Conservation (phyloP, 768 basidiomycete genomes). For the Leccinum fibrillosum region DNA sequence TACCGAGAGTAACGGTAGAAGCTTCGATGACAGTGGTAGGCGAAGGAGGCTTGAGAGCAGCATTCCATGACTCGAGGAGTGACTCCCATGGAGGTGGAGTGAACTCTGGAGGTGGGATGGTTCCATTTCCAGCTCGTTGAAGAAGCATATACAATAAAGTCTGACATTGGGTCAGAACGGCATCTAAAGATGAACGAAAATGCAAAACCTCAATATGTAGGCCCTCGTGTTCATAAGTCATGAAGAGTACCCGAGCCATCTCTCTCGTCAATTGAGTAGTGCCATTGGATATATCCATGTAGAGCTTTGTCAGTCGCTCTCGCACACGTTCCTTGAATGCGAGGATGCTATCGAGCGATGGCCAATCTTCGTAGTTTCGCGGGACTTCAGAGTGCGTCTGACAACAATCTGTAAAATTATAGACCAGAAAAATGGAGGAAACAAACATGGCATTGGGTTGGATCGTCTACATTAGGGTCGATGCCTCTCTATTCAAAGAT, state of each 20-base stretch:
- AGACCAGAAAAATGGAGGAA: background rate
- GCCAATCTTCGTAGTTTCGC: conserved; percentile 80
- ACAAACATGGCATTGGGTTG: conserved; percentile 78
- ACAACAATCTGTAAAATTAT: background rate
- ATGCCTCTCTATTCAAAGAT: conserved; percentile 72
- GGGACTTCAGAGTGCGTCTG: conserved; percentile 93
- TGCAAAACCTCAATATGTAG: conserved; percentile 70
- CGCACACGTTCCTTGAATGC: conserved; percentile 79
- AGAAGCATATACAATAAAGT: conserved; percentile 94
- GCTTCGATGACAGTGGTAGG: conserved; percentile 57
- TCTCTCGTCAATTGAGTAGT: conserved; percentile 53
- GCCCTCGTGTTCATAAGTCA: conserved; percentile 90
- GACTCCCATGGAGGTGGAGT: conserved; percentile 66
- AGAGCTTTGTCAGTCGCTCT: conserved; percentile 65
- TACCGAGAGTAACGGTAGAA: conserved; percentile 63
- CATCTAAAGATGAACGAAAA: background rate
- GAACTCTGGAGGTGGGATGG: conserved; percentile 76
- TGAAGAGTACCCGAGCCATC: conserved; percentile 77
- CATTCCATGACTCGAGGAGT: conserved; percentile 46
- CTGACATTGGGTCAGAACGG: conserved; percentile 26
- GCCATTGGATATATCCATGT: conserved; percentile 62
- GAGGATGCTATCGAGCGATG: conserved; percentile 63
- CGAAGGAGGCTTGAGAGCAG: conserved; percentile 39
- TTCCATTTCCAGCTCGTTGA: conserved; percentile 75
- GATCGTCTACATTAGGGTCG: conserved; percentile 92